phyloP scores from a whole-genome alignment of 306 rosid genomes.

The Canavalia gladiata region DNA sequence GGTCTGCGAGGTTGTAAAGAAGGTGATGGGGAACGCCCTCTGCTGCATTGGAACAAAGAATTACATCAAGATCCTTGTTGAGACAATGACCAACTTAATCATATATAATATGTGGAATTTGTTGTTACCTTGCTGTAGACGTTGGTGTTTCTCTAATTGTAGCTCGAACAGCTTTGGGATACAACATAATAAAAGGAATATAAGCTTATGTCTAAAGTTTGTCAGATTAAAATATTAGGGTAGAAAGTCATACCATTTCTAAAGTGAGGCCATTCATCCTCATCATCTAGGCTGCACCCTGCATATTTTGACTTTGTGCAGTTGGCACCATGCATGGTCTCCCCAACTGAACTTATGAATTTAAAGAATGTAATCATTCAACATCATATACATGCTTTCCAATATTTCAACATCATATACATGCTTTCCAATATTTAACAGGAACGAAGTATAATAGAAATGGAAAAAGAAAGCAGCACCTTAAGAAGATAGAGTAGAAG shows the following conservation, averaged over 20 bases:
- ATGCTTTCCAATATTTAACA: conserved; percentile 10
- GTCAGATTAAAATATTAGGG: conserved; percentile 25
- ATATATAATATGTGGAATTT: conserved; percentile 16
- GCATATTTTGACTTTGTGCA: conserved; percentile 67
- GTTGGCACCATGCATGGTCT: conserved; percentile 75
- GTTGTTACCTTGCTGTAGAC: conserved; percentile 66
- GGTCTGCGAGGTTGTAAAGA: conserved; percentile 65
- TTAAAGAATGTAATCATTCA: conserved; percentile 45
- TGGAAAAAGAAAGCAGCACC: background rate
- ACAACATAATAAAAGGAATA: conserved; percentile 42
- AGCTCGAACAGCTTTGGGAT: conserved; percentile 81
- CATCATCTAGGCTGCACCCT: conserved; percentile 89
- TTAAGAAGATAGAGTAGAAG: background rate
- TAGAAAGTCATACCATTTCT: conserved; percentile 68
- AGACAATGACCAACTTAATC: conserved; percentile 30
- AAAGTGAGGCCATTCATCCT: conserved; percentile 89
- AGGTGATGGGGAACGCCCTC: conserved; percentile 79
- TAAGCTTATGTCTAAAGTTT: conserved; percentile 41
- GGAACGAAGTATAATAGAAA: conserved; percentile 2
- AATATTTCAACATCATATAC: conserved; percentile 25
- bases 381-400: conserved; percentile 29
- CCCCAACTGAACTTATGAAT: conserved; percentile 76
- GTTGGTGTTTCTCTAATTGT: conserved; percentile 89
- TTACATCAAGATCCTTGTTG: conserved; percentile 29
- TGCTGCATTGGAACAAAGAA: conserved; percentile 60